Conservation (phyloP, 345 rosid species). For the Dovyalis caffra region DNA sequence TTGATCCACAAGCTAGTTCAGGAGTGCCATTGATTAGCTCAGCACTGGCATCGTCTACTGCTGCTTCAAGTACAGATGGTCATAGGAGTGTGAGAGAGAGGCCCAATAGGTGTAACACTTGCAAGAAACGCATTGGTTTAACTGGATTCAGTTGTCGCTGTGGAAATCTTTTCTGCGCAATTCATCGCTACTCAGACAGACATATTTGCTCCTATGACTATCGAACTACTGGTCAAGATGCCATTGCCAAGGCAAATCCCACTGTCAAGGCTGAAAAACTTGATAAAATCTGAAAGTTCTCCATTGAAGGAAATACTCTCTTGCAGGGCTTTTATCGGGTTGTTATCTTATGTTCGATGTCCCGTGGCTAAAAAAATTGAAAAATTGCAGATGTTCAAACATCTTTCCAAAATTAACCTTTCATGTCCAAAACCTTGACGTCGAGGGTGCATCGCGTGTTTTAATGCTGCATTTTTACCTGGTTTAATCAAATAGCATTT, state of each 20-base stretch:
- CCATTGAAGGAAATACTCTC: neutral
- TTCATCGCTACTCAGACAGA: slow-evolving; percentile 21
- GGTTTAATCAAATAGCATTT: too few relatives aligned
- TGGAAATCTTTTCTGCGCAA: slow-evolving; percentile 17
- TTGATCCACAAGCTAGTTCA: neutral
- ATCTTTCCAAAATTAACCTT: too few relatives aligned
- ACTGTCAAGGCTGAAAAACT: slow-evolving; percentile 20
- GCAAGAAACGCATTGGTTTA: slow-evolving; percentile 22
- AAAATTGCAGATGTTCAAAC: neutral
- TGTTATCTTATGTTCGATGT: neutral
- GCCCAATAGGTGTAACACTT: slow-evolving; percentile 16
- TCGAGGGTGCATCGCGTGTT: too few relatives aligned
- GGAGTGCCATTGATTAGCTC: neutral
- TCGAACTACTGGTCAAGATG: slow-evolving; percentile 12
- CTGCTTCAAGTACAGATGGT: neutral
- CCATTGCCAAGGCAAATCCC: slow-evolving; percentile 22
- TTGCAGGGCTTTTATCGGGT: neutral
- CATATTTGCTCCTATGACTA: slow-evolving; percentile 17
- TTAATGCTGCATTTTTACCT: too few relatives aligned
- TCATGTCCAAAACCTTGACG: too few relatives aligned
- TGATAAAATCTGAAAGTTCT: slow-evolving; percentile 12
- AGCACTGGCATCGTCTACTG: neutral
- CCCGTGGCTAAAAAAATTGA: neutral
- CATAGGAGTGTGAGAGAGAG: neutral
- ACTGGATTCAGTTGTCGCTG: slow-evolving; percentile 26